phyloP scores from a whole-genome alignment of 2,329 filamentous ascomycete genomes.

The Trichoderma sp. region DNA sequence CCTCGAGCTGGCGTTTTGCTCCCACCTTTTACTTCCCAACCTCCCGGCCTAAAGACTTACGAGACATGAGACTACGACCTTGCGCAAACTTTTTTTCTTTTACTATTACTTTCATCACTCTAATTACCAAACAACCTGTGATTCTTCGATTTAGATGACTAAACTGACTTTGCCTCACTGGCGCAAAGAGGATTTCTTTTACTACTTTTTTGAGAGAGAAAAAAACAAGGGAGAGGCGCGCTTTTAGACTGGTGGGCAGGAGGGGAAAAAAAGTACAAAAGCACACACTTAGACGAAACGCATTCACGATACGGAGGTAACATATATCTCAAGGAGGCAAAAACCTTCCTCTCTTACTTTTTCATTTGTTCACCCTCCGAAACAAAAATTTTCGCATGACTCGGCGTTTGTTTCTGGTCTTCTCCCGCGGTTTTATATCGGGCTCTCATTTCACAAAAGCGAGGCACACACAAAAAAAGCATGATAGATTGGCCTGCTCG shows the following conservation, averaged over 20 bases:
- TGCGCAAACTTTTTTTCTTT: neutral
- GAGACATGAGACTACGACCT: constrained; percentile 18
- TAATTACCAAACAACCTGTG: neutral
- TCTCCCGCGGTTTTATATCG: neutral
- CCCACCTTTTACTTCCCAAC: constrained; percentile 45
- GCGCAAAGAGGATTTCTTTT: neutral
- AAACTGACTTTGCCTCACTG: constrained; percentile 10
- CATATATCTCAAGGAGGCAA: neutral
- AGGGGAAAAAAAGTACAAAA: neutral
- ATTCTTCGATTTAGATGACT: constrained; percentile 9
- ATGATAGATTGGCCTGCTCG: neutral
- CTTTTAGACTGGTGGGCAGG: neutral
- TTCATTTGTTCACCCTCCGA: neutral
- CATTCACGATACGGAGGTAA: neutral
- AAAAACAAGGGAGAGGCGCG: neutral
- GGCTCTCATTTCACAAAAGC: neutral
- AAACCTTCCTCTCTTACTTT: no score
- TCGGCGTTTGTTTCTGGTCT: neutral
- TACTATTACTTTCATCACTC: neutral
- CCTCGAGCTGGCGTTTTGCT: constrained; percentile 50
- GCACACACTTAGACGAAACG: neutral
- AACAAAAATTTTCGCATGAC: neutral
- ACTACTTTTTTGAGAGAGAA: neutral
- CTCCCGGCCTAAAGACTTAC: constrained; percentile 17
- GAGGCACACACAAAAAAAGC: constrained; percentile 4